Base-by-base conservation (phyloP, 306 rosid genomes). In the Trifolium dubium region DNA sequence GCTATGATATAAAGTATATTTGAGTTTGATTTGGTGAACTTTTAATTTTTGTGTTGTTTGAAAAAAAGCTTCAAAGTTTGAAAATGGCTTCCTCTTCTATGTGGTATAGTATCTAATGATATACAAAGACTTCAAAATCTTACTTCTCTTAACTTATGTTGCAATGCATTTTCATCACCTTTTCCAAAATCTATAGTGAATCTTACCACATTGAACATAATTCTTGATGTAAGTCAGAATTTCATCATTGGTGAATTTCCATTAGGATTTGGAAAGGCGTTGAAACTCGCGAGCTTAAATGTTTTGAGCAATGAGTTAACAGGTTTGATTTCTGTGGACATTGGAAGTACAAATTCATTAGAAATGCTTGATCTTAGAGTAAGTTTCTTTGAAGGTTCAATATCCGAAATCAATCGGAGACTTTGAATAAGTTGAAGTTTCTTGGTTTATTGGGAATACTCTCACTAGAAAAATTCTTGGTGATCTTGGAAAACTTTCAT, bases 351-450 rank as follows among this genome's bases (percentile, higher is more conserved):
- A 28, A 79, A 90, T 71, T 74, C 75, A 58, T 75, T 94, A 31
- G 96, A 92, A 85, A 86, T 49, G 60, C 73, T 94, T 67, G 99
- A 94, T 88, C 93, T 94, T 46, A 82, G 97, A 79, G 99, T 97
- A 28, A 89, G 94, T 83, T 88, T 94, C 82, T 86, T 90, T 51
- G 78, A 69, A 75, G 99, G 97, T 30, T 64, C 85, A 8, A 72
- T 94, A 81, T n/a, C 97, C 96, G 0, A 78, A 70, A 81, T 75
- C 96, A 18, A 83, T 87, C 64, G 81, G 79, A 67, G 83, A 83
- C 74, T n/a, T 79, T 94, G 86, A 83, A 59, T 77, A 90, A 86
- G 88, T 82, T 94, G 77, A 92, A 82, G 87, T 94, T 92, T 88
- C 93, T 94, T 69, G 99, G 99, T 50, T 89, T 94, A 53, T 90